These are phyloP conservation scores for Claviceps sp. DNA, from an alignment of 2,329 filamentous ascomycete species.

Conservation along the genomic window DNA sequence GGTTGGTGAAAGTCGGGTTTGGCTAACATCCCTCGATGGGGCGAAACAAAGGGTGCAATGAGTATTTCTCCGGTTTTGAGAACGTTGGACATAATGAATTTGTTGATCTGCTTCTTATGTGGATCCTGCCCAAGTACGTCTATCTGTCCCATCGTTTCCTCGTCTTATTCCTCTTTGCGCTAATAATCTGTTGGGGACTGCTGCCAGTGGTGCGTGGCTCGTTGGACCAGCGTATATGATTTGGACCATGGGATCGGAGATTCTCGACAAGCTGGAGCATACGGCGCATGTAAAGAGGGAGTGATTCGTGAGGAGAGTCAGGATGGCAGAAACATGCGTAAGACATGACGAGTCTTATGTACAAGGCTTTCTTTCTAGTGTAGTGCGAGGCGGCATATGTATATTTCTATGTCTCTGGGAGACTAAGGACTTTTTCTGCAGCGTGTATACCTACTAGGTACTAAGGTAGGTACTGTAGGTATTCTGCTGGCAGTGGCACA, in stretches of 20 bases:
- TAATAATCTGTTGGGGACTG: constrained; percentile 17
- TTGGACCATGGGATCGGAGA: constrained; percentile 32
- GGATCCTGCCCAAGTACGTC: constrained; percentile 46
- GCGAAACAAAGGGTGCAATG: constrained; percentile 33
- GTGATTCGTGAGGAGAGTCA: constrained; percentile 10
- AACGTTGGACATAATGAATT: constrained; percentile 43
- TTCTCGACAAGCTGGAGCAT: constrained; percentile 30
- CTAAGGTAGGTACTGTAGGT: too few species aligned
- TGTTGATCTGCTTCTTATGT: constrained; percentile 33
- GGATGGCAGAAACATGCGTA: background rate
- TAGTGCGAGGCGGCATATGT: too few species aligned
- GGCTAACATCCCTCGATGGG: too few species aligned
- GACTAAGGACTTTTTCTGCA: too few species aligned
- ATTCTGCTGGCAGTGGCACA: too few species aligned
- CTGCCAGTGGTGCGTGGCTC: constrained; percentile 40
- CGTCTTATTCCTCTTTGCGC: background rate
- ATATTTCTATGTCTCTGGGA: too few species aligned
- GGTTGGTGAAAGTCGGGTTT: too few species aligned
- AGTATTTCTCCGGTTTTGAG: constrained; percentile 40
- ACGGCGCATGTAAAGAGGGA: constrained; percentile 28
- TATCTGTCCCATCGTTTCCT: background rate
- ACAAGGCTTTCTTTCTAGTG: too few species aligned
- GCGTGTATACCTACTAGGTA: too few species aligned
- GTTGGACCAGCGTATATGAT: constrained; percentile 39
- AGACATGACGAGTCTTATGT: background rate